Conservation (phyloP, 1,139 yeast genomes). For the Candida dubliniensis region DNA sequence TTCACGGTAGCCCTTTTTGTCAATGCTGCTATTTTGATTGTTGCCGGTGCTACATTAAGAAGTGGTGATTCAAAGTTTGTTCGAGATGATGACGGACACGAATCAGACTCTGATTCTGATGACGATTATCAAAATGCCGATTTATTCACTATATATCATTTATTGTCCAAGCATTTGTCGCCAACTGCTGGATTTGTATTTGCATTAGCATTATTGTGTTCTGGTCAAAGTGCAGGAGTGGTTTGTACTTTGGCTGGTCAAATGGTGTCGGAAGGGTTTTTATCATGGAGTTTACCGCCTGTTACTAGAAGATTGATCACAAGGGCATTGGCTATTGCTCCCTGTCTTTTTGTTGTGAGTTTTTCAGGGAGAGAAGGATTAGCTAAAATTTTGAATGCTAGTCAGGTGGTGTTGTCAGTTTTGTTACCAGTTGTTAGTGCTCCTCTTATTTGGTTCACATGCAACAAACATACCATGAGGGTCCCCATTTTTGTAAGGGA, state of each 20-base stretch:
- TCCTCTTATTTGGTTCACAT: conserved; percentile 83
- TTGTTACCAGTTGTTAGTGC: conserved; percentile 88
- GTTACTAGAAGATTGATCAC: conserved; percentile 84
- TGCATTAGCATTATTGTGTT: conserved; percentile 86
- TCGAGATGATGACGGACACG: conserved; percentile 54
- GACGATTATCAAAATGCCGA: conserved; percentile 62
- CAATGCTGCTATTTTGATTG: conserved; percentile 73
- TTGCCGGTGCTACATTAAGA: conserved; percentile 69
- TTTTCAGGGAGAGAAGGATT: conserved; percentile 85
- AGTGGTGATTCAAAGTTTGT: conserved; percentile 18
- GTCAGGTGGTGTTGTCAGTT: conserved; percentile 85
- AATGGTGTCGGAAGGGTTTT: conserved; percentile 92
- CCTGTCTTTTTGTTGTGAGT: conserved; percentile 79
- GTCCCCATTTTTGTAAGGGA: conserved; percentile 50
- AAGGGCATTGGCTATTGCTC: conserved; percentile 80
- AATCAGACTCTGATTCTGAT: conserved; percentile 45
- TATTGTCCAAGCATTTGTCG: conserved; percentile 71
- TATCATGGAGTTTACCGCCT: conserved; percentile 82
- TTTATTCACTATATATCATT: conserved; percentile 76
- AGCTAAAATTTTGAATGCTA: conserved; percentile 73
- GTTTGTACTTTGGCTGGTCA: conserved; percentile 98
- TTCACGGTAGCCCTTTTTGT: conserved; percentile 79
- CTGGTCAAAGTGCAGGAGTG: conserved; percentile 98
- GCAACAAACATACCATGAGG: conserved; percentile 72
- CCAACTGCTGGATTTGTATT: conserved; percentile 92